Evolutionary conservation across 768 basidiomycete genomes (phyloP), one percentile per base, ranked within the genome.

Genomic region (Hygrocybe punicea): DNA sequence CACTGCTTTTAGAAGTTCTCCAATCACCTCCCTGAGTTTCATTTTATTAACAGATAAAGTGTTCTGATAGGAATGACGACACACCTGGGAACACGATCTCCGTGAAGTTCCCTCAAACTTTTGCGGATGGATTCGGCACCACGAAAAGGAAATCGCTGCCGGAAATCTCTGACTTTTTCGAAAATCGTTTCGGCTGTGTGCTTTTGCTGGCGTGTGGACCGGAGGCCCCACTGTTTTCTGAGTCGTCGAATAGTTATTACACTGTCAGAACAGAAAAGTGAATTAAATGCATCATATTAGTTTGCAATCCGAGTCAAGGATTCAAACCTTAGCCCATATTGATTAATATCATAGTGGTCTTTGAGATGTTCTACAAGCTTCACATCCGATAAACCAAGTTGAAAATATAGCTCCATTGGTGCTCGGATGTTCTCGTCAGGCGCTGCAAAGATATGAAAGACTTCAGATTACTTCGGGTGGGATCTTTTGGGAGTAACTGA

Each of bases 31-130:
- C 47, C 62, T 63, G 16, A 10, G 13, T 17, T 6, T 36, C 5
- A 9, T 10, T n/a, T n/a, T n/a, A n/a, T 16, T 10, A 36, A 17
- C 17, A 29, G n/a, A 35, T 7, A 5, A 52, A 35, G n/a, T n/a
- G n/a, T n/a, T n/a, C 16, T 39, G 10, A 6, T 16, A 72, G 71
- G 13, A 7, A 52, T 24, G n/a, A 17, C 6, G n/a, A 52, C 35
- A 21, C 19, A 39, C 36, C 35, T n/a, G 5, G 51, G n/a, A 11
- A 37, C 36, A 19, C 25, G 48, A 23, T 50, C 29, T 11, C 48
- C 29, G 25, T 50, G 48, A 6, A 50, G 19, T 19, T 50, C 48
- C 11, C 48, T 8, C 9, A 50, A 24, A 24, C 11, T 24, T 21
- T 25, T 25, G 10, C 29, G 48, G 19, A 50, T 50, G 21, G 48